Percentiles rank a stretch among this genome's conserved stretches.
Conservation (phyloP, 2,329 filamentous ascomycete species). For the Apiospora koreana region DNA sequence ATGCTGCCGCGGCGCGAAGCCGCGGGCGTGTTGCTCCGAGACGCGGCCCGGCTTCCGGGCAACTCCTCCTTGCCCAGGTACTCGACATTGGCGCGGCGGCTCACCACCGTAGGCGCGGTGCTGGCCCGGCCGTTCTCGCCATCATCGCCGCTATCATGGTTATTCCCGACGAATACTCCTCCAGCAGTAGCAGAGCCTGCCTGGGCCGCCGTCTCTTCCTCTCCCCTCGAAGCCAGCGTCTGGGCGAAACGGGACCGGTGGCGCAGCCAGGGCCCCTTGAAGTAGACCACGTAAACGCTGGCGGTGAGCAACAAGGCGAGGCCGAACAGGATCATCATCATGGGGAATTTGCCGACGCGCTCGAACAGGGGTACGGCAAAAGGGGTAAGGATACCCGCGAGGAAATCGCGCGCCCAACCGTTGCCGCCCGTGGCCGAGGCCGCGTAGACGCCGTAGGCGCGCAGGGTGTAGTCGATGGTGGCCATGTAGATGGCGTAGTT, state of each 20-base stretch:
- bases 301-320: slow-evolving; percentile 63
- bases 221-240: slow-evolving; percentile 48
- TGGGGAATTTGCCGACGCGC: slow-evolving; percentile 53
- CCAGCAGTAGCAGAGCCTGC: not conserved
- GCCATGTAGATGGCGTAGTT: slow-evolving; percentile 77
- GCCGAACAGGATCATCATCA: slow-evolving; percentile 63
- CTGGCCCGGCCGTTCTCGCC: not conserved
- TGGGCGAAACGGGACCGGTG: slow-evolving; percentile 66
- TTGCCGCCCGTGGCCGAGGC: slow-evolving; percentile 77
- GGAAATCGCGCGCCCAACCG: slow-evolving; percentile 71
- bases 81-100: not conserved
- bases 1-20: not conserved
- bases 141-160: not conserved
- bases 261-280: slow-evolving; percentile 61
- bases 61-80: not conserved
- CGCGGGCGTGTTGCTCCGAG: not conserved
- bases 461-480: slow-evolving; percentile 77
- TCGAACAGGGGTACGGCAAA: slow-evolving; percentile 66
- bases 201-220: not conserved
- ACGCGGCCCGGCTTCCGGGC: not conserved
- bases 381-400: slow-evolving; percentile 71
- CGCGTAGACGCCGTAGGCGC: slow-evolving; percentile 71
- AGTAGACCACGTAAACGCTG: slow-evolving; percentile 68
- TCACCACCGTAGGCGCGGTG: not conserved
- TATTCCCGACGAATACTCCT: not conserved